phyloP scores from a whole-genome alignment of 192 early-diverging fungal species.

The Coemansia sp. region DNA sequence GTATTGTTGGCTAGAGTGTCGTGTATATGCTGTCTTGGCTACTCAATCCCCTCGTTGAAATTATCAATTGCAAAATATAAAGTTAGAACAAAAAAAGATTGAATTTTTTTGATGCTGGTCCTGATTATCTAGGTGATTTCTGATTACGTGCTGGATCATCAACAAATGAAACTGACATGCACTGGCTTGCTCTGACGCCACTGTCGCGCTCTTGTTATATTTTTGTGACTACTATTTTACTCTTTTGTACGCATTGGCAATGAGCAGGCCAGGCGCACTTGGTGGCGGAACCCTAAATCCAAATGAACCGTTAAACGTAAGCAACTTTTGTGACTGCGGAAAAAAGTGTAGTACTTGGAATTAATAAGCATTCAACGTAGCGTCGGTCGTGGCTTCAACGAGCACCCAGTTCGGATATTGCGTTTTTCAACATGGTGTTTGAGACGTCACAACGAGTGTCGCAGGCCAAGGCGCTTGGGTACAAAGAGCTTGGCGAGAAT shows the following conservation, averaged over 20 bases:
- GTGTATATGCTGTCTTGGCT: neutral
- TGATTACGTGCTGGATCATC: too few relatives aligned
- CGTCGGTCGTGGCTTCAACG: constrained; percentile 30
- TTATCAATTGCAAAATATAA: neutral
- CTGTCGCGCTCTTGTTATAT: too few relatives aligned
- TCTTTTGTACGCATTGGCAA: neutral
- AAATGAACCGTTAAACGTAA: constrained; percentile 8
- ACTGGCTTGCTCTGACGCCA: too few relatives aligned
- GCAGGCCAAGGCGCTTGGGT: neutral
- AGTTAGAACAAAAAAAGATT: neutral
- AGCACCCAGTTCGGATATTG: constrained; percentile 33
- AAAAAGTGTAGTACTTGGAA: constrained; percentile 2
- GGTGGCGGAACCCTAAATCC: neutral
- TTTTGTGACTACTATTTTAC: neutral
- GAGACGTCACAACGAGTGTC: constrained; percentile 12
- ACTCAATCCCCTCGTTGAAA: neutral
- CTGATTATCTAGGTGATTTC: neutral
- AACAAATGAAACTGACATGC: too few relatives aligned
- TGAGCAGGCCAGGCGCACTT: constrained; percentile 2
- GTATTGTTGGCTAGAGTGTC: neutral
- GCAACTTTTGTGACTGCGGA: constrained; percentile 8
- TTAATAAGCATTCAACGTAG: constrained; percentile 1
- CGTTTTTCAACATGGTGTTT: constrained; percentile 37
- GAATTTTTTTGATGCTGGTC: neutral
- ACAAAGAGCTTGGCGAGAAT: neutral